These are phyloP conservation scores for Stephania japonica DNA, from an alignment of 164 flowering plant genomes.

Conservation along the genomic window DNA sequence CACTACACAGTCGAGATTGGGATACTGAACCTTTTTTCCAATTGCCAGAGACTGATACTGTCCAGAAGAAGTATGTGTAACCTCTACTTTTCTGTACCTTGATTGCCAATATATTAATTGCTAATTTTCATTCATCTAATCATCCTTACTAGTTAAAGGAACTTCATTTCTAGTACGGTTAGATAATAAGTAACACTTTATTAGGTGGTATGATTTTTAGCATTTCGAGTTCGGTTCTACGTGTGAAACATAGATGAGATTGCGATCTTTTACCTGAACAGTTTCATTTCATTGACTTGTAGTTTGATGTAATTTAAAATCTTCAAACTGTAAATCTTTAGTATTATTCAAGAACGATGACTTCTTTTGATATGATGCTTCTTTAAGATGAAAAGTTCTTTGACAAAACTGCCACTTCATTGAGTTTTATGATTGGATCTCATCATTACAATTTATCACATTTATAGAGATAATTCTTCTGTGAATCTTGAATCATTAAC, in stretches of 20 bases:
- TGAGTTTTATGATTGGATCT: too few species aligned
- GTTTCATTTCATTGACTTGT: too few species aligned
- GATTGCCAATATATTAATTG: not conserved
- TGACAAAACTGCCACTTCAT: too few species aligned
- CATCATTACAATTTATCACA: slow-evolving; percentile 85
- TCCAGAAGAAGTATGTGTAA: slow-evolving; percentile 45
- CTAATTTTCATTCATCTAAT: not conserved
- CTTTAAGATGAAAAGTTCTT: too few species aligned
- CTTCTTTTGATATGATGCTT: too few species aligned
- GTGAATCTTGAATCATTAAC: slow-evolving; percentile 71
- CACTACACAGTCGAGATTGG: slow-evolving; percentile 83
- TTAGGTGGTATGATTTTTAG: not conserved
- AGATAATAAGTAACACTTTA: not conserved
- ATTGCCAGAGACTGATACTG: slow-evolving; percentile 38
- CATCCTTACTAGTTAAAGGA: not conserved
- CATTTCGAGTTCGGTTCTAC: too few species aligned
- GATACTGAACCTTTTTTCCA: slow-evolving; percentile 86
- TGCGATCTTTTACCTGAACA: too few species aligned
- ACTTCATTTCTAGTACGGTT: too few species aligned
- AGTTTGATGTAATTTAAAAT: too few species aligned
- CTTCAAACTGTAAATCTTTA: too few species aligned
- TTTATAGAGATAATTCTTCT: slow-evolving; percentile 85
- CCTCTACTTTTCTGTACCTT: slow-evolving; percentile 10
- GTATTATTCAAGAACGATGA: too few species aligned
- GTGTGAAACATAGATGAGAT: too few species aligned